Base-by-base conservation (phyloP, 768 basidiomycete genomes). In the Leucocoprinus leucothites region DNA sequence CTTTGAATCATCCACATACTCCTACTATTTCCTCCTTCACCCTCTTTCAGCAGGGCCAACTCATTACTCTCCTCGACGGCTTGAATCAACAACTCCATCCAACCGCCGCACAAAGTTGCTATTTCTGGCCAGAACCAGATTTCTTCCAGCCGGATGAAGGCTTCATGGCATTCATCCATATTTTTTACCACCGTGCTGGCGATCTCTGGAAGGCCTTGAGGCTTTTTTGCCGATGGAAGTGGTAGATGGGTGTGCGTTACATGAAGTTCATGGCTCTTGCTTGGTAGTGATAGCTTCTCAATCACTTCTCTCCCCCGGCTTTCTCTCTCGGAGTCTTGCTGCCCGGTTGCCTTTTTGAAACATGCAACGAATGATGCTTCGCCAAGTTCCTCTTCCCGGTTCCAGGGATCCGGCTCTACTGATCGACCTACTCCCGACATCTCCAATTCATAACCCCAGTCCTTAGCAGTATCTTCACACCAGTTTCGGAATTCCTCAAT, bases 371-470 rank as follows among this genome's bases (percentile, higher is more conserved):
- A 84, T 14, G 79, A 82, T 9, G 91, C 91, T 16, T 81, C 85
- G 1, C 85, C 84, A 2, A 86, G 70, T 40, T 75, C 71, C 5
- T 74, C 75, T 58, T 89, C 87, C 35, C 91, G 72, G n/a, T 79
- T 85, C 83, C 86, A 92, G 22, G 80, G 79, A 65, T 94, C 92
- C 8, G 66, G 64, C 49, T 89, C 82, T 21, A 71, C 49, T 3
- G 87, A 69, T 3, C 69, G 71, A 0, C 91, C 91, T 18, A 93
- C 74, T 3, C 80, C 80, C 3, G 76, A 71, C 9, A 82, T 65
- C 24, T 82, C 74, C 9, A 91, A 83, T 1, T 72, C 72, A 60
- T 94, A 94, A 0, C 88, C 89, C 87, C 88, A 94, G 46, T 81
- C 76, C 3, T 63, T 64, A 0, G 87, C 89, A 1, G 70, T 72